Evolutionary conservation across 768 basidiomycete species (phyloP), one percentile per base, ranked within the genome.

Genomic region (Neoboletus magnificus): DNA sequence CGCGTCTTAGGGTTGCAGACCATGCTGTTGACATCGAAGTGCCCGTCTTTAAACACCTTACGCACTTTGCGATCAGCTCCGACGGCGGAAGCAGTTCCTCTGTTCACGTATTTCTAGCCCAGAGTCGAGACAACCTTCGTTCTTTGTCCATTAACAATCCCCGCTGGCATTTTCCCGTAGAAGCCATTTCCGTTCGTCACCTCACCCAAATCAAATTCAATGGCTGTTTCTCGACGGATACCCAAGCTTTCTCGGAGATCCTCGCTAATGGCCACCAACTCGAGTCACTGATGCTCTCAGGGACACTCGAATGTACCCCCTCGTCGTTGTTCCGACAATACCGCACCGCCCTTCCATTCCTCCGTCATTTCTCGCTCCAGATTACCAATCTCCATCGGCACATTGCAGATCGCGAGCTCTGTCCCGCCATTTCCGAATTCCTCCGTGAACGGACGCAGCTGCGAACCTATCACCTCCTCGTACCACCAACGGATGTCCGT

Each of bases 391-490:
- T 82, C 3, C 72, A 74, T 13, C 73, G 78, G 48, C 72, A 80
- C 20, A 68, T 77, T 15, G 56, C 63, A 3, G 86, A 89, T 62
- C 73, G 78, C 15, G 86, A 86, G 62, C 74, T 89, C 4, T 86
- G 89, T 73, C 85, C 85, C 2, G 79, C 87, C 9, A 77, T 90
- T 41, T 77, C 82, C 5, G 85, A 83, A 30, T 87, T 89, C 65
- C 70, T 90, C 33, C 79, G 84, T 15, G 82, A 79, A 9, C 74
- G 85, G 42, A 69, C 68, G 22, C 70, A 79, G 39, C 70, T 90
- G 39, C 73, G 72, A n/a, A 79, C 79, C 0, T 76, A 88, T 25
- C 73, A 77, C 42, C 74, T 89, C 1, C 74, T 79, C 12, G 77
- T 77, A 2, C 71, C 76, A 5, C 64, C 65, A 7, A 64, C 66